Conservation (phyloP, 2,329 filamentous ascomycete species). For the Huntiella bhutanensis region DNA sequence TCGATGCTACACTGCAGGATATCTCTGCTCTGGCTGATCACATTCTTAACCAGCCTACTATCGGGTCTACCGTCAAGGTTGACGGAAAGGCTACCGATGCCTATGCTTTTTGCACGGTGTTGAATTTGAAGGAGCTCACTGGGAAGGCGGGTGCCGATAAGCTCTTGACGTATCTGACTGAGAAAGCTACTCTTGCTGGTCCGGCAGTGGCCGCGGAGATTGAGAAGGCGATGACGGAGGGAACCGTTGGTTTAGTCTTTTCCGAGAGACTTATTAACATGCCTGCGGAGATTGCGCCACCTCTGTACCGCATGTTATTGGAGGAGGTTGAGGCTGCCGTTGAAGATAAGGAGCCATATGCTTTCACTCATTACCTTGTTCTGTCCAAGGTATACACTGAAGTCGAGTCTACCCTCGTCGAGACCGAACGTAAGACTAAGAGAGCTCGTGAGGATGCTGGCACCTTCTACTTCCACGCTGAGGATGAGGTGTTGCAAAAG, state of each 20-base stretch:
- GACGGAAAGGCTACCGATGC: constrained; percentile 84
- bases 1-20: constrained; percentile 70
- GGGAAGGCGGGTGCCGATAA: constrained; percentile 52
- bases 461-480: constrained; percentile 80
- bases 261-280: constrained; percentile 92
- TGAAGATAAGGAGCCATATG: constrained; percentile 78
- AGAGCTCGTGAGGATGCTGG: constrained; percentile 29
- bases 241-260: constrained; percentile 67
- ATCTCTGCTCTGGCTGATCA: constrained; percentile 72
- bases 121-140: constrained; percentile 49
- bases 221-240: constrained; percentile 18
- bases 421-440: constrained; percentile 25
- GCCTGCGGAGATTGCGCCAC: constrained; percentile 78
- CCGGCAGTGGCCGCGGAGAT: constrained; percentile 24
- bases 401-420: constrained; percentile 61
- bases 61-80: constrained; percentile 94
- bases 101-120: constrained; percentile 75
- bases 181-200: constrained; percentile 36
- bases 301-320: constrained; percentile 83
- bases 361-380: constrained; percentile 83
- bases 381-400: constrained; percentile 86
- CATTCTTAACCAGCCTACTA: constrained; percentile 66
- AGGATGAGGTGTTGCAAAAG: constrained; percentile 75
- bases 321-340: constrained; percentile 82
- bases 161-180: constrained; percentile 51